Percentiles rank a stretch among this genome's conserved stretches.
Conservation (phyloP, 306 rosid genomes). For the Ochetophila trinervis region DNA sequence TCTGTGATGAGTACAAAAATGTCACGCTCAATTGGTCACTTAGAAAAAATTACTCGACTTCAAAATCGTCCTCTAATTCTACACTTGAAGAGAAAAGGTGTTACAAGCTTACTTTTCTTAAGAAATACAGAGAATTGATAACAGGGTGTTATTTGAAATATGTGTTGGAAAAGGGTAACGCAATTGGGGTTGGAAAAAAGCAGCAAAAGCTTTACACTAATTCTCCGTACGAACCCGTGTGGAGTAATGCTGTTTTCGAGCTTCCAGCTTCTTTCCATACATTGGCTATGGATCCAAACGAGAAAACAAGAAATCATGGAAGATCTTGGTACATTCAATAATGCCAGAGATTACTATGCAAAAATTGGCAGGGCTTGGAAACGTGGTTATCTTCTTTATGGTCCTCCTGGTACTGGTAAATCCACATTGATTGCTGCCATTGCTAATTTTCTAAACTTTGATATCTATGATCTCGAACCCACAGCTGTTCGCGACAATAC, state of each 20-base stretch:
- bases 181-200: constrained; percentile 40
- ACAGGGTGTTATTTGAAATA: constrained; percentile 34
- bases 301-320: constrained; percentile 50
- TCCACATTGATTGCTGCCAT: constrained; percentile 73
- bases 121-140: constrained; percentile 42
- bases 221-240: constrained; percentile 25
- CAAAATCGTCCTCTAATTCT: constrained; percentile 32
- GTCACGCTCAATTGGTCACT: constrained; percentile 69
- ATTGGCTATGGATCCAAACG: constrained; percentile 50
- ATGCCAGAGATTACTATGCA: constrained; percentile 45
- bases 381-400: constrained; percentile 61
- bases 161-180: constrained; percentile 56
- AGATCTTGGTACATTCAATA: constrained; percentile 48
- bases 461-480: constrained; percentile 57
- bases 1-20: constrained; percentile 51
- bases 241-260: constrained; percentile 62
- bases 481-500: constrained; percentile 60
- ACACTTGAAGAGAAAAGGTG: constrained; percentile 52
- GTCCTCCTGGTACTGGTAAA: constrained; percentile 75
- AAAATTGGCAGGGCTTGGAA: constrained; percentile 75
- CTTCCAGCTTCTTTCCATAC: constrained; percentile 67
- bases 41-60: constrained; percentile 36
- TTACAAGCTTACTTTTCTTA: constrained; percentile 60
- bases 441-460: constrained; percentile 55
- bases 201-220: constrained; percentile 69